A percentile compares a stretch with the other conserved stretches of the same genome.
phyloP scores from a whole-genome alignment of 768 basidiomycete species.

The Mycena latifolia region DNA sequence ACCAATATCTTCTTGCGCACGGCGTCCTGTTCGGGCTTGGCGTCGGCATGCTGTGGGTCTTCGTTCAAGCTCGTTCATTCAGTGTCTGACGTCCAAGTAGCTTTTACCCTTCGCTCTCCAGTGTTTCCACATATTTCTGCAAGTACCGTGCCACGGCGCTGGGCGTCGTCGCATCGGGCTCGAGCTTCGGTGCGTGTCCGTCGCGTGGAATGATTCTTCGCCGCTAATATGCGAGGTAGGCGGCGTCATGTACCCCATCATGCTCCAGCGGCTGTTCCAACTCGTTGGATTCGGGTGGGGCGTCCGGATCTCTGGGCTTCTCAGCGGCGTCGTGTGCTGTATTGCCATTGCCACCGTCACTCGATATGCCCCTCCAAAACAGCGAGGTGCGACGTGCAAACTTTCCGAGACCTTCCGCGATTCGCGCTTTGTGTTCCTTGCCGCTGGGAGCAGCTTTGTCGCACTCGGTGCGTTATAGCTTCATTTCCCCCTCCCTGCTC shows the following conservation, averaged over 20 bases:
- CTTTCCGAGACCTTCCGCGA: slow-evolving; percentile 58
- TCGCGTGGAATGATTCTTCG: neutral
- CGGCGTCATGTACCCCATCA: slow-evolving; percentile 77
- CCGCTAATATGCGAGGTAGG: slow-evolving; percentile 51
- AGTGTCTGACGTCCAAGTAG: slow-evolving; percentile 47
- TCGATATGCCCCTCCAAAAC: slow-evolving; percentile 45
- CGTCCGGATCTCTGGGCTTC: slow-evolving; percentile 67
- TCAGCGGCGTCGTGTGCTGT: slow-evolving; percentile 60
- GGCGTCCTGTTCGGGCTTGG: slow-evolving; percentile 76
- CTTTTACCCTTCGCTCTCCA: slow-evolving; percentile 78
- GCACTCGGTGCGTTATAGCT: slow-evolving; percentile 63
- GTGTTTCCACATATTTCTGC: slow-evolving; percentile 74
- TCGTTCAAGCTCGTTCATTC: slow-evolving; percentile 11
- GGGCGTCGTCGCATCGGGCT: slow-evolving; percentile 80
- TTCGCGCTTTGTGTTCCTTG: slow-evolving; percentile 63
- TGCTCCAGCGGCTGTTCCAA: slow-evolving; percentile 69
- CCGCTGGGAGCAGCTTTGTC: slow-evolving; percentile 67
- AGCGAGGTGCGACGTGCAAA: slow-evolving; percentile 44
- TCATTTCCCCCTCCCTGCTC: neutral
- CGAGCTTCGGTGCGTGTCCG: slow-evolving; percentile 63
- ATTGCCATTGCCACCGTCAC: slow-evolving; percentile 61
- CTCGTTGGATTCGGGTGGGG: slow-evolving; percentile 72
- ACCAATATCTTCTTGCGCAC: slow-evolving; percentile 73
- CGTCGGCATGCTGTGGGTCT: slow-evolving; percentile 71
- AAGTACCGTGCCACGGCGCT: slow-evolving; percentile 78